Base-by-base conservation (phyloP, 805 yeast genomes). In the Starmerella sp. region DNA sequence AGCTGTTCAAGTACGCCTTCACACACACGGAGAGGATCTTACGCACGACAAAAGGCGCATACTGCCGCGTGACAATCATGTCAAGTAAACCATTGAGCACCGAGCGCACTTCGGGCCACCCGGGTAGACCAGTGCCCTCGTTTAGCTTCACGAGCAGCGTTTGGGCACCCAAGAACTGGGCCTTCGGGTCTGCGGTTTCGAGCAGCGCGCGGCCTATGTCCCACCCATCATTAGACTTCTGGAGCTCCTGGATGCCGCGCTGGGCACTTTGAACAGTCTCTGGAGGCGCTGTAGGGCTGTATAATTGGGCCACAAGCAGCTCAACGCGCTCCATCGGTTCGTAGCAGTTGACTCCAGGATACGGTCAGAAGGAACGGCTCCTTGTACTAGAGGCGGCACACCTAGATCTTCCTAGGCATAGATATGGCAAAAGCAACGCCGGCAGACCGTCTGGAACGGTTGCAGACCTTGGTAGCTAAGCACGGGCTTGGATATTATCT, bases 121-220 rank as follows among this genome's bases (percentile, higher is more conserved):
- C 11, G 32, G 57, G 55, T 7, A 56, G 42, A 39, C 17, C 6
- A 32, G 38, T 14, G 22, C 58, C 55, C 10, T 54, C 56, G 48
- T 60, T 57, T 13, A 63, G 51, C 35, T 61, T 54, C 17, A 87
- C 93, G 0, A 87, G 77, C 56, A 79, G 81, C 0, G 95, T 87
- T 55, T 85, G 74, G 0, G 95, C 95, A 0, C 95, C 96, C 63
- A 87, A 83, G 66, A 83, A 87, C 63, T 81, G 79, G 38, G 68
- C 66, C 44, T 69, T 63, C 5, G 71, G 62, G 30, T 66, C 63
- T 15, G 58, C 42, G 2, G 67, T 57, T 48, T 57, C 56, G 7
- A 87, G 69, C 22, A 87, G 71, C 41, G 68, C 60, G 37, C 76
- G 73, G 0, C 90, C 95, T 29, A 87, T 63, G 2, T 60, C 59